These are phyloP conservation scores for Aspergillus olivimuriae DNA, from an alignment of 495 filamentous ascomycete species.

Conservation along the genomic window DNA sequence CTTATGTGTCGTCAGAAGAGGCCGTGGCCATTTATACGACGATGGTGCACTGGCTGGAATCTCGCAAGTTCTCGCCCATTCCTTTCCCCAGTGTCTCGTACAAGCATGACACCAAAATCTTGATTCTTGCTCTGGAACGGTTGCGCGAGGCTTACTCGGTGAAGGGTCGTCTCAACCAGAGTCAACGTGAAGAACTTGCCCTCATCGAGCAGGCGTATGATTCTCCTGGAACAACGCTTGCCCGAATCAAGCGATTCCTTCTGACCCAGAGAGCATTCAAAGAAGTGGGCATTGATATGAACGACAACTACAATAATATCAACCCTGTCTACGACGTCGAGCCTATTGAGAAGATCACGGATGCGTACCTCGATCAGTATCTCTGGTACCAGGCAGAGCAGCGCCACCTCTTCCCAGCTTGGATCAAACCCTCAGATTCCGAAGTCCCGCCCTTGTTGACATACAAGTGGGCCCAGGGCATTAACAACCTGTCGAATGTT, in stretches of 20 bases:
- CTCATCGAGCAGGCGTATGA: slow-evolving; percentile 99
- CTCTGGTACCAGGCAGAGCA: slow-evolving; percentile 99
- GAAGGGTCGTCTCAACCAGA: slow-evolving; percentile 95
- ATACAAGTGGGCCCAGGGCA: slow-evolving; percentile 99
- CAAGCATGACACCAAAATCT: slow-evolving; percentile 99
- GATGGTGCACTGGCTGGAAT: slow-evolving; percentile 98
- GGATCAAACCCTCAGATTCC: slow-evolving; percentile 99
- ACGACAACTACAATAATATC: slow-evolving; percentile 98
- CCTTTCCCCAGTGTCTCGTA: slow-evolving; percentile 99
- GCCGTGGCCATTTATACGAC: slow-evolving; percentile 98
- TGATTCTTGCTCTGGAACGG: slow-evolving; percentile 93
- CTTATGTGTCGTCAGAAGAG: slow-evolving; percentile 97
- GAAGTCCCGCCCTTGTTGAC: slow-evolving; percentile 95
- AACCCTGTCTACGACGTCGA: slow-evolving; percentile 99
- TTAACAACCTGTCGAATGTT: slow-evolving; percentile 97
- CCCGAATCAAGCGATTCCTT: slow-evolving; percentile 95
- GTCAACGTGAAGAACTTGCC: slow-evolving; percentile 93
- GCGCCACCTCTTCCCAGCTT: slow-evolving; percentile 93
- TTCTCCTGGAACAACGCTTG: slow-evolving; percentile 91
- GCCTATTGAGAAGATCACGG: slow-evolving; percentile 99
- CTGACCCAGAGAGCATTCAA: slow-evolving; percentile 98
- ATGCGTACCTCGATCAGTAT: slow-evolving; percentile 98
- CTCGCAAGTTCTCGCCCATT: slow-evolving; percentile 95
- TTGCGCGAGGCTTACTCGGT: slow-evolving; percentile 96
- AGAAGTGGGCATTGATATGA: slow-evolving; percentile 99